phyloP scores from a whole-genome alignment of 2,329 filamentous ascomycete genomes.

The Trichoderma atroviride region DNA sequence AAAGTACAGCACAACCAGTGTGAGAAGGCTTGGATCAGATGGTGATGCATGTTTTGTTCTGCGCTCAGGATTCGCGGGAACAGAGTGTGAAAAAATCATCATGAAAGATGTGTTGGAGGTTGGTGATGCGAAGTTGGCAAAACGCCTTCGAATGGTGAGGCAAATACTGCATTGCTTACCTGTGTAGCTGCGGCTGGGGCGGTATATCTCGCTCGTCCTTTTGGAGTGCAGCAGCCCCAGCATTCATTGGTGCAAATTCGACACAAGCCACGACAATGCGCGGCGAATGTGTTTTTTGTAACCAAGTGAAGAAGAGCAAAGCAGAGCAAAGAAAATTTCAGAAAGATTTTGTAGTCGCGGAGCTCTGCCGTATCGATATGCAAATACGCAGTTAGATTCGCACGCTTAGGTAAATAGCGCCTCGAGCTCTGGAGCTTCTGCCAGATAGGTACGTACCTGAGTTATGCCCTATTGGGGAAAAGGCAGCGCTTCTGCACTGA shows the following conservation, averaged over 20 bases:
- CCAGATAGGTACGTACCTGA: constrained; percentile 4
- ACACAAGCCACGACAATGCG: constrained; percentile 1
- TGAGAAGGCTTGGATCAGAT: constrained; percentile 56
- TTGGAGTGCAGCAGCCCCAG: background rate
- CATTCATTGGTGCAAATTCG: background rate
- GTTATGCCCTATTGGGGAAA: constrained; percentile 5
- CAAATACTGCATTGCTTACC: constrained; percentile 9
- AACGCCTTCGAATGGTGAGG: constrained; percentile 14
- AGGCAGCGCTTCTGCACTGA: background rate
- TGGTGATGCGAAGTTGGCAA: constrained; percentile 1
- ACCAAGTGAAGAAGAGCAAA: constrained; percentile 5
- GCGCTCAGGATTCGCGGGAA: constrained; percentile 66
- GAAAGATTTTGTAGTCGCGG: constrained; percentile 20
- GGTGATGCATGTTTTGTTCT: constrained; percentile 74
- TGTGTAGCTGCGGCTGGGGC: background rate
- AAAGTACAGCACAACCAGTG: constrained; percentile 28
- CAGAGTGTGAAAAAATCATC: constrained; percentile 59
- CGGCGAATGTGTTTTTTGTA: background rate
- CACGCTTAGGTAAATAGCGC: constrained; percentile 9
- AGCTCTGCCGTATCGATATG: constrained; percentile 24
- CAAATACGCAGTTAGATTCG: background rate
- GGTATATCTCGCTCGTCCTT: background rate
- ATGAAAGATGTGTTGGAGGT: constrained; percentile 35
- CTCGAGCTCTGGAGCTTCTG: background rate
- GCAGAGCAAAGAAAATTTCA: constrained; percentile 11